phyloP scores from a whole-genome alignment of 2,329 filamentous ascomycete species.

The Aspergillus vadensis region DNA sequence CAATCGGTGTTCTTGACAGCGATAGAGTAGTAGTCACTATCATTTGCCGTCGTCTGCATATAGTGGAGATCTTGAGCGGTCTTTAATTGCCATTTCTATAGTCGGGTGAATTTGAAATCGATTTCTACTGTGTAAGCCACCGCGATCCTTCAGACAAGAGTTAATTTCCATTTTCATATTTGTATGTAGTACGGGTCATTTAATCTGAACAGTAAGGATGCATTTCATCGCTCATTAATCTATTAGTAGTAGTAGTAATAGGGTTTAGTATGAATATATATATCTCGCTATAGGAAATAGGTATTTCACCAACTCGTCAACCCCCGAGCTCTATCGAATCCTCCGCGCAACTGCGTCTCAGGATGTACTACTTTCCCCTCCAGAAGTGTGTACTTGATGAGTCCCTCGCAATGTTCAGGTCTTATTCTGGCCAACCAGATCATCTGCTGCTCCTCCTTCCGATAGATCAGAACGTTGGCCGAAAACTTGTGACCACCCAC shows the following conservation, averaged over 20 bases:
- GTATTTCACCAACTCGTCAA: constrained; percentile 62
- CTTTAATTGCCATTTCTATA: too few species aligned
- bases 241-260: not conserved
- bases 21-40: too few species aligned
- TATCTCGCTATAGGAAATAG: not conserved
- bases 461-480: constrained; percentile 87
- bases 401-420: constrained; percentile 85
- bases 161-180: too few species aligned
- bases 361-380: constrained; percentile 90
- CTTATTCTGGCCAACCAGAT: constrained; percentile 88
- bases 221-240: not conserved
- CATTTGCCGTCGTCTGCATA: too few species aligned
- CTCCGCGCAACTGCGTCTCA: constrained; percentile 76
- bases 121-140: too few species aligned
- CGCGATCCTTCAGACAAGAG: too few species aligned
- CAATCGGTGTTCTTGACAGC: not conserved
- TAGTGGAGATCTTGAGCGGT: not conserved
- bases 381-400: constrained; percentile 80
- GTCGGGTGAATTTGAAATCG: too few species aligned
- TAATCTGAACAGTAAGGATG: not conserved
- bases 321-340: constrained; percentile 75
- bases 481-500: constrained; percentile 93
- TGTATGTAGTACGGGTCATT: too few species aligned
- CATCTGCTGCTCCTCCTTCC: constrained; percentile 51
- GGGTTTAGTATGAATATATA: not conserved